A percentile compares a stretch with the other conserved stretches of the same genome.
These are phyloP conservation scores for Tolypocladium cylindrosporum DNA, from an alignment of 2,329 filamentous ascomycete genomes.

Conservation along the genomic window DNA sequence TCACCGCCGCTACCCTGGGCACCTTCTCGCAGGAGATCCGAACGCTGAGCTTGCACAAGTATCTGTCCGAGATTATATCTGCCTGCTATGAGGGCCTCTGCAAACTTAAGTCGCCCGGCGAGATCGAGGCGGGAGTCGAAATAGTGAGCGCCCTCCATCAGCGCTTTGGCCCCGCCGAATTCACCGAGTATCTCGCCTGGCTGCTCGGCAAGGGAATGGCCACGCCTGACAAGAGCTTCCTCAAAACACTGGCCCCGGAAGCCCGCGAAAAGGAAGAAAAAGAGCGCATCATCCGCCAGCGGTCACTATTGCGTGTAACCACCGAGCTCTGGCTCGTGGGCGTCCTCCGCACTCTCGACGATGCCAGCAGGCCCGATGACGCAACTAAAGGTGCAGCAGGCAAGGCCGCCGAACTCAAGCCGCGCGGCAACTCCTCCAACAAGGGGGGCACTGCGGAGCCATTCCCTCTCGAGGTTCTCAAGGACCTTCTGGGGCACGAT, in stretches of 20 bases:
- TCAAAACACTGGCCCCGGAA: constrained; percentile 73
- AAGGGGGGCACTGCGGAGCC: constrained; percentile 67
- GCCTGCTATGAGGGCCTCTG: constrained; percentile 92
- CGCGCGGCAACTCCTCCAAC: constrained; percentile 34
- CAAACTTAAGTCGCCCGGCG: constrained; percentile 82
- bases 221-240: constrained; percentile 72
- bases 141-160: constrained; percentile 93
- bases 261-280: constrained; percentile 92
- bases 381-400: constrained; percentile 49
- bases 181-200: constrained; percentile 88
- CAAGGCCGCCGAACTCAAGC: constrained; percentile 54
- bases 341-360: constrained; percentile 69
- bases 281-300: constrained; percentile 77
- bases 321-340: constrained; percentile 95
- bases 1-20: constrained; percentile 66
- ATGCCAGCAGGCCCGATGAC: constrained; percentile 52
- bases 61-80: constrained; percentile 92
- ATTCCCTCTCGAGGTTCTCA: constrained; percentile 93
- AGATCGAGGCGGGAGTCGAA: constrained; percentile 85
- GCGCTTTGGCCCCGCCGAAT: constrained; percentile 81
- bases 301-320: constrained; percentile 76
- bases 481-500: constrained; percentile 90
- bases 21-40: constrained; percentile 88
- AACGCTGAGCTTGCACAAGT: constrained; percentile 86
- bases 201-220: constrained; percentile 82